These are phyloP conservation scores for Vigna reflexopilosa DNA, from an alignment of 306 rosid genomes.

Conservation along the genomic window DNA sequence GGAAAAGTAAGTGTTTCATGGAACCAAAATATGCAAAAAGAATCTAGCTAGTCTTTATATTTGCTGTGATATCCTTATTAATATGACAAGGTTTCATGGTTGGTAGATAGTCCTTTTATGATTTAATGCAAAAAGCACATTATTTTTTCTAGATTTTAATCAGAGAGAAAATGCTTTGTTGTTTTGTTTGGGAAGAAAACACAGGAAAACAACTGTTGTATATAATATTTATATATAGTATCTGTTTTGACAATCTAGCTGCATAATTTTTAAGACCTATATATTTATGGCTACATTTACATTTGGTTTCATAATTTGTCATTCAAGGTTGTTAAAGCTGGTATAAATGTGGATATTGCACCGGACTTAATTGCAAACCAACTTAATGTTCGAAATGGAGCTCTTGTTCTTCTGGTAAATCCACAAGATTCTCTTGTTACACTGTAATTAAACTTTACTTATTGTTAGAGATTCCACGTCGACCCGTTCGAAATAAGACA, in stretches of 20 bases:
- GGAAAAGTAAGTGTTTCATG: conserved; percentile 66
- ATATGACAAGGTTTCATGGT: background rate
- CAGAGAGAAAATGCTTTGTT: background rate
- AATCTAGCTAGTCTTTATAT: conserved; percentile 15
- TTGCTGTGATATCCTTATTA: conserved; percentile 7
- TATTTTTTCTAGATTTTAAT: conserved; percentile 15
- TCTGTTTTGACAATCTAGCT: background rate
- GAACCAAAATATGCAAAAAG: background rate
- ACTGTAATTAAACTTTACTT: conserved; percentile 9
- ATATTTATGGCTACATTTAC: background rate
- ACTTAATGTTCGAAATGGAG: conserved; percentile 93
- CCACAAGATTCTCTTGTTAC: conserved; percentile 13
- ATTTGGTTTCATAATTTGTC: conserved; percentile 38
- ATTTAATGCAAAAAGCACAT: background rate
- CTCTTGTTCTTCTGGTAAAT: conserved; percentile 79
- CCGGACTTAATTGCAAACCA: conserved; percentile 85
- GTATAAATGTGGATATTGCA: conserved; percentile 86
- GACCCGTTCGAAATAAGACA: too few relatives aligned
- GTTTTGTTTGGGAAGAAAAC: background rate
- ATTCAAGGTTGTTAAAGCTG: conserved; percentile 79
- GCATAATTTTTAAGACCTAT: conserved; percentile 11
- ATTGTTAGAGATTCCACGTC: too few relatives aligned
- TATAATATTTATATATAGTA: background rate
- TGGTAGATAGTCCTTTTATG: conserved; percentile 8
- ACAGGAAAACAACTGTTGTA: background rate